A percentile compares a stretch with the other conserved stretches of the same genome.
These are phyloP conservation scores for Malassezia furfur DNA, from an alignment of 1,284 basidiomycete species.

Conservation along the genomic window DNA sequence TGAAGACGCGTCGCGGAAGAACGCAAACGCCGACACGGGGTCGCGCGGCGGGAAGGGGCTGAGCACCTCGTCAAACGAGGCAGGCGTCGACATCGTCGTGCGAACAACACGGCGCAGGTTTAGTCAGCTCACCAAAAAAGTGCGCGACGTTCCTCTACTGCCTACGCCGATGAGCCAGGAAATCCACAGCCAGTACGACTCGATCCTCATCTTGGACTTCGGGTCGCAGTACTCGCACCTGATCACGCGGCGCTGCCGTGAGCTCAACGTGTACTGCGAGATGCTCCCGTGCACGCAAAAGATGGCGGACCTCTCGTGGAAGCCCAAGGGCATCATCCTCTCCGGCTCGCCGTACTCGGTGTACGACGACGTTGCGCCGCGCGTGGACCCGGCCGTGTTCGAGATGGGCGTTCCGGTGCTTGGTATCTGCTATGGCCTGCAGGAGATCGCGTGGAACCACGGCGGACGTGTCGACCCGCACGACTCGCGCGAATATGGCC, in stretches of 20 bases:
- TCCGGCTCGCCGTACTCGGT: constrained; percentile 98
- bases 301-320: constrained; percentile 79
- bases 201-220: constrained; percentile 93
- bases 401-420: constrained; percentile 80
- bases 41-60: constrained; percentile 21
- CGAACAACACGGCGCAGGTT: background rate
- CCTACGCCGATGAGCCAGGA: constrained; percentile 44
- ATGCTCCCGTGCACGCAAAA: constrained; percentile 93
- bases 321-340: constrained; percentile 93
- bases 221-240: constrained; percentile 98
- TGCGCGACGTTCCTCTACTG: background rate
- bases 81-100: background rate
- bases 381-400: constrained; percentile 92
- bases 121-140: background rate
- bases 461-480: constrained; percentile 79
- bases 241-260: constrained; percentile 94
- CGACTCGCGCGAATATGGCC: constrained; percentile 89
- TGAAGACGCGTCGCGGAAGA: constrained; percentile 18
- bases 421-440: constrained; percentile 97
- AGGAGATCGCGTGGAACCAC: constrained; percentile 88
- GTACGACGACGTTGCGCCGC: constrained; percentile 83
- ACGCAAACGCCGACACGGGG: constrained; percentile 25
- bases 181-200: constrained; percentile 92
- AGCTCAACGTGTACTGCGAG: constrained; percentile 95
- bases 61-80: constrained; percentile 15